phyloP scores from a whole-genome alignment of 306 rosid species.

The Prunus salicina region DNA sequence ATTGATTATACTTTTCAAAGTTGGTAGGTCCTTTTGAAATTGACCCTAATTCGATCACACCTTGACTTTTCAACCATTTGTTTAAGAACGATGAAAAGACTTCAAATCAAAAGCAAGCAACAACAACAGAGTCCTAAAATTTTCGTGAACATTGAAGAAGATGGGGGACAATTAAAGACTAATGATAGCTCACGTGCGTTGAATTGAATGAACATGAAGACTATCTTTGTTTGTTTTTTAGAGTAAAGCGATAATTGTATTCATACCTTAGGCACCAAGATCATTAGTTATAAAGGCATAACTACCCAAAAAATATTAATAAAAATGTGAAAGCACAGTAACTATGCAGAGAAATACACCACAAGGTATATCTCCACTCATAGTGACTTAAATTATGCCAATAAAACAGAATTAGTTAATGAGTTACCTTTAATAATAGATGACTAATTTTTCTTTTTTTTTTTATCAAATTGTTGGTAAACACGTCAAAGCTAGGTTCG shows the following conservation, averaged over 20 bases:
- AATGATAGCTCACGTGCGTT: conserved; percentile 13
- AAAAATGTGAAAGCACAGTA: no score
- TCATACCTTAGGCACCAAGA: accelerated
- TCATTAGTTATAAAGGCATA: accelerated
- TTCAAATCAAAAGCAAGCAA: not conserved
- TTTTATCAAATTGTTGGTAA: no score
- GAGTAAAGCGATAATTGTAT: no score
- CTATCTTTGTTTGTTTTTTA: not conserved
- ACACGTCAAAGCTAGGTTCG: no score
- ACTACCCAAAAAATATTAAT: no score
- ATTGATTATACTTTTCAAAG: no score
- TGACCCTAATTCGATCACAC: not conserved
- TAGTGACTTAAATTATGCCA: no score
- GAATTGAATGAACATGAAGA: not conserved
- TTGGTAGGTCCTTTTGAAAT: not conserved
- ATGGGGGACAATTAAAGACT: not conserved
- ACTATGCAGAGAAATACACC: no score
- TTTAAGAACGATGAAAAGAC: not conserved
- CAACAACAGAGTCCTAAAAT: not conserved
- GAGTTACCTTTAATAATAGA: no score
- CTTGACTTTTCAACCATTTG: conserved; percentile 17
- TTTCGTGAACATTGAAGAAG: not conserved
- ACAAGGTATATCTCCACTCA: no score
- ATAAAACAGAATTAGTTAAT: no score
- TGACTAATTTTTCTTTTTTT: no score